Conservation (phyloP, 2,329 filamentous ascomycete species). For the Tolypocladium guangdongense region DNA sequence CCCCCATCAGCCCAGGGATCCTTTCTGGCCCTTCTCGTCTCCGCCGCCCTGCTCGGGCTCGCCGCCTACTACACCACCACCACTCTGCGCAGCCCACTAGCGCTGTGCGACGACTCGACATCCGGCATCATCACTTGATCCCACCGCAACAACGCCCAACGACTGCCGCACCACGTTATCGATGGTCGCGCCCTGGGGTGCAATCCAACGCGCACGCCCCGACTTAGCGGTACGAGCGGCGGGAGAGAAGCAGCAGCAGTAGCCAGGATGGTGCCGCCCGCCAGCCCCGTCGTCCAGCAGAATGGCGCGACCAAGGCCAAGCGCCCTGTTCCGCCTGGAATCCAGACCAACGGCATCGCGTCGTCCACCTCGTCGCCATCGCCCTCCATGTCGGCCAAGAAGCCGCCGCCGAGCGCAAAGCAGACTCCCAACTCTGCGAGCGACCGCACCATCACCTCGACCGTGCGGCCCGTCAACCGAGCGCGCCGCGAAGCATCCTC, state of each 20-base stretch:
- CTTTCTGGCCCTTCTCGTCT: background rate
- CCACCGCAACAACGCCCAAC: background rate
- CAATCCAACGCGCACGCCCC: slow-evolving; percentile 1
- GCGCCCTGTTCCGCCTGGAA: slow-evolving; percentile 52
- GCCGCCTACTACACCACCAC: slow-evolving; percentile 3
- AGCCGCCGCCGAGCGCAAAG: slow-evolving; percentile 35
- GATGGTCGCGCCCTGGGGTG: slow-evolving; percentile 7
- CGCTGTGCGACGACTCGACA: slow-evolving; percentile 9
- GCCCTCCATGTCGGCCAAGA: slow-evolving; percentile 45
- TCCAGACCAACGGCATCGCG: slow-evolving; percentile 53
- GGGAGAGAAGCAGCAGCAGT: slow-evolving; percentile 4
- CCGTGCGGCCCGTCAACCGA: slow-evolving; percentile 42
- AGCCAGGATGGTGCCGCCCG: slow-evolving; percentile 39
- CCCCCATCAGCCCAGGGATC: background rate
- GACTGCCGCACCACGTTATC: slow-evolving; percentile 6
- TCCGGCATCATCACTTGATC: slow-evolving; percentile 3
- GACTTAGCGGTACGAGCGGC: slow-evolving; percentile 4
- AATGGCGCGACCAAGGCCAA: slow-evolving; percentile 50
- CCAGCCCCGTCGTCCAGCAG: slow-evolving; percentile 35
- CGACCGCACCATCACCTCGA: slow-evolving; percentile 26
- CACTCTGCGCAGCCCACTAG: slow-evolving; percentile 9
- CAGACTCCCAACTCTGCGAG: slow-evolving; percentile 22
- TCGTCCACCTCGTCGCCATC: slow-evolving; percentile 50
- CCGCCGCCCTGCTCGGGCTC: slow-evolving; percentile 4
- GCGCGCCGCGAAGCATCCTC: slow-evolving; percentile 44